Percentiles rank a stretch among this genome's conserved stretches.
phyloP scores from a whole-genome alignment of 1,139 yeast species.

The Suhomyces chickasaworum region DNA sequence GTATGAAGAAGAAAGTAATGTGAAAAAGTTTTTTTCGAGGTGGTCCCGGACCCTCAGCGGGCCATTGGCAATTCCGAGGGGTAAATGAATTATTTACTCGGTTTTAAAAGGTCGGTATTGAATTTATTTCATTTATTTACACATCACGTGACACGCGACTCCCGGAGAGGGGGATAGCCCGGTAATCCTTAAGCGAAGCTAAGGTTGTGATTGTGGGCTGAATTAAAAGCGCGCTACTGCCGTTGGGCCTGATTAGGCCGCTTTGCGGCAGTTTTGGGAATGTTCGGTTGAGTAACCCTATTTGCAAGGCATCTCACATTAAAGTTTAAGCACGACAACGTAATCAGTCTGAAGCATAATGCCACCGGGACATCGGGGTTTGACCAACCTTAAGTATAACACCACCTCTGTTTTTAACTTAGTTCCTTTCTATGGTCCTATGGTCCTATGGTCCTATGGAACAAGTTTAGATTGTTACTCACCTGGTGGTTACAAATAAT shows the following conservation, averaged over 20 bases:
- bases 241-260: conserved; percentile 1
- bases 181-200: background rate
- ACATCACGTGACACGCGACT: no score
- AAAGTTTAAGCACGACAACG: background rate
- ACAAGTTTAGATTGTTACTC: background rate
- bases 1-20: conserved; percentile 23
- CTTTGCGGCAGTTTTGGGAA: conserved; percentile 1
- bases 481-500: background rate
- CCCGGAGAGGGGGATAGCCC: no score
- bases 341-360: conserved; percentile 1
- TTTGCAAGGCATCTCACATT: background rate
- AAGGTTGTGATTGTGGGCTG: background rate
- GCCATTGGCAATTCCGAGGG: background rate
- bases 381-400: no score
- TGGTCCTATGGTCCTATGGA: no score
- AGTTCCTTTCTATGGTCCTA: no score
- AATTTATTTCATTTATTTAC: no score
- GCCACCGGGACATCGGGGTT: no score
- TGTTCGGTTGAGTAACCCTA: background rate
- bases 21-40: background rate
- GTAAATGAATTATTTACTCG: no score
- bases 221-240: background rate
- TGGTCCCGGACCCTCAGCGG: background rate
- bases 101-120: no score
- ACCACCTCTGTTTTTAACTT: no score